Percentiles rank a stretch among this genome's conserved stretches.
These are phyloP conservation scores for Podospora pseudoanserina DNA, from an alignment of 495 filamentous ascomycete species.

Conservation along the genomic window DNA sequence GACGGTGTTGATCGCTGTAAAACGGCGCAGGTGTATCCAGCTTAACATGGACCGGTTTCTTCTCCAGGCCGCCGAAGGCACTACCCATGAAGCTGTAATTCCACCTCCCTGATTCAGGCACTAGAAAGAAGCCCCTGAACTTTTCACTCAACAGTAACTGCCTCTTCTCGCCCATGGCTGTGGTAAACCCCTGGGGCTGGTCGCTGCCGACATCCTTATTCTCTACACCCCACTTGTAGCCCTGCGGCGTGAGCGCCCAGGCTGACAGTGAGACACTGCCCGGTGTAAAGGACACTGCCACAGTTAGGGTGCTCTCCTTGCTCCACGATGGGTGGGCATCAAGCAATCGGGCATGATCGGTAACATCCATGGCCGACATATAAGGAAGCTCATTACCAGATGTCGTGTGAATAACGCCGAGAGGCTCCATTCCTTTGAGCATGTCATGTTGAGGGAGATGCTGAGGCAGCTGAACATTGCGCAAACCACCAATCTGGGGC, in stretches of 20 bases:
- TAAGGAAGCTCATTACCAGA: conserved; percentile 92
- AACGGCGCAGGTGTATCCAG: conserved; percentile 87
- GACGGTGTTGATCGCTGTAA: conserved; percentile 90
- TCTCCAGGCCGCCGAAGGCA: conserved; percentile 79
- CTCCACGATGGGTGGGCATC: conserved; percentile 80
- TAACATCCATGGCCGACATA: conserved; percentile 93
- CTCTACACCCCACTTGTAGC: conserved; percentile 96
- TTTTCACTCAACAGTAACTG: conserved; percentile 88
- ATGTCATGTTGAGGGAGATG: conserved; percentile 91
- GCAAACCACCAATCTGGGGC: conserved; percentile 90
- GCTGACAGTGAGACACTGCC: conserved; percentile 93
- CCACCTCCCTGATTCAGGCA: conserved; percentile 88
- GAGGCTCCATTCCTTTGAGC: conserved; percentile 79
- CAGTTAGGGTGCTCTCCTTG: conserved; percentile 85
- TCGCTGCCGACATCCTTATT: conserved; percentile 91
- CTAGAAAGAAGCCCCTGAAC: conserved; percentile 91
- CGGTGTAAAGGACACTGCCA: conserved; percentile 98
- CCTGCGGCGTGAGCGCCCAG: conserved; percentile 84
- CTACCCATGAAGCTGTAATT: conserved; percentile 98
- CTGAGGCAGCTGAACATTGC: conserved; percentile 88
- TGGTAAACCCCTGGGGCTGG: conserved; percentile 89
- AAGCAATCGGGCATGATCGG: conserved; percentile 86
- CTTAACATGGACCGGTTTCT: conserved; percentile 85
- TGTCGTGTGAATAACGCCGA: conserved; percentile 94
- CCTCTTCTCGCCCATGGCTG: conserved; percentile 90